These are phyloP conservation scores for Zygnema circumcarinatum DNA, from an alignment of 139 green algal species.

Conservation along the genomic window DNA sequence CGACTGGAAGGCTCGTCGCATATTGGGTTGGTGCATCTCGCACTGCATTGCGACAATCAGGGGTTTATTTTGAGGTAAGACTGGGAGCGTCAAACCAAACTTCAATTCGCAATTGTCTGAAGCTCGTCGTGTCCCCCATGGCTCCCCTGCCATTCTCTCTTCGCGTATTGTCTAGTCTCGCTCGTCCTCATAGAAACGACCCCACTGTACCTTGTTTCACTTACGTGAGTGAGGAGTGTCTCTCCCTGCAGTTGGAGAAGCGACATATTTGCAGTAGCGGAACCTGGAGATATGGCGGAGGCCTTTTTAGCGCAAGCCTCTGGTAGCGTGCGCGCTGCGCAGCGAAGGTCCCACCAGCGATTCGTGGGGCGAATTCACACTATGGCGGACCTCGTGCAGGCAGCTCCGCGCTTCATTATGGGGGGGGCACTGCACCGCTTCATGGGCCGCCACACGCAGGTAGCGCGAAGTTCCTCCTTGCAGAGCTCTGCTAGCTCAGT, in stretches of 20 bases:
- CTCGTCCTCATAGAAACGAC: no score
- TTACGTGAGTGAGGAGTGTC: no score
- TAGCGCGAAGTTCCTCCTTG: neutral
- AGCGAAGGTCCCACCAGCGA: neutral
- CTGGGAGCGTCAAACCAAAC: no score
- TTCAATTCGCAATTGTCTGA: no score
- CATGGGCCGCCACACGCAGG: slow-evolving; percentile 44
- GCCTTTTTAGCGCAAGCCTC: neutral
- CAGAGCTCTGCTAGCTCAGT: neutral
- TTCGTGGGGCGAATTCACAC: neutral
- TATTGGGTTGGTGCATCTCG: slow-evolving; percentile 25
- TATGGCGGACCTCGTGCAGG: slow-evolving; percentile 25
- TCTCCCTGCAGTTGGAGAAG: slow-evolving; percentile 18
- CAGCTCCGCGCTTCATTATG: slow-evolving; percentile 8
- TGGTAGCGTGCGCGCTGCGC: neutral
- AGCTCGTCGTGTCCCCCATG: no score
- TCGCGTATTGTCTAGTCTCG: no score
- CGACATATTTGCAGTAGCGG: slow-evolving; percentile 21
- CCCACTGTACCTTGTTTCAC: no score
- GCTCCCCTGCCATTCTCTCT: no score
- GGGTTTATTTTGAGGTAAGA: slow-evolving; percentile 44
- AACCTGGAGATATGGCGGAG: neutral
- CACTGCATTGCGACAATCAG: slow-evolving; percentile 1
- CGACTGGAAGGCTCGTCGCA: slow-evolving; percentile 8
- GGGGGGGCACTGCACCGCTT: slow-evolving; percentile 27